phyloP scores from a whole-genome alignment of 108 stramenopile species.

The Aureococcus anophagefferens region DNA sequence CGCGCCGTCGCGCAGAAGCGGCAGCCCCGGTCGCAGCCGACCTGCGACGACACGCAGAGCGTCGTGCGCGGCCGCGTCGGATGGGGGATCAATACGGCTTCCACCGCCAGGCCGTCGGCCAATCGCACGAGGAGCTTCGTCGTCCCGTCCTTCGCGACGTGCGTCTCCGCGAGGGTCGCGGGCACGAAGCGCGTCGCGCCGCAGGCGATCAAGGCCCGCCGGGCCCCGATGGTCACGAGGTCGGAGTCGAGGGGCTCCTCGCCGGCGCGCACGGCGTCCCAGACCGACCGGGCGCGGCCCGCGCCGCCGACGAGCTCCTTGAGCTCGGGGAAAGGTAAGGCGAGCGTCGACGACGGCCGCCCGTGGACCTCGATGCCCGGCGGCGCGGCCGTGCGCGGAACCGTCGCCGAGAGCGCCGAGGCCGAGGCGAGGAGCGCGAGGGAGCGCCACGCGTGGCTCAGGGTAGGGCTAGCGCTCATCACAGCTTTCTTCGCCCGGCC shows the following conservation, averaged over 20 bases:
- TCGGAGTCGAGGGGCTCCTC: neutral
- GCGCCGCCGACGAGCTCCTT: neutral
- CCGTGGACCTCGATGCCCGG: too few species aligned
- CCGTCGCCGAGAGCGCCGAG: too few species aligned
- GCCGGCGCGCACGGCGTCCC: neutral
- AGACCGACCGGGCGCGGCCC: neutral
- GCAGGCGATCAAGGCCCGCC: neutral
- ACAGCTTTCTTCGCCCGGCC: too few species aligned
- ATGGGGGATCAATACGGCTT: constrained; percentile 9
- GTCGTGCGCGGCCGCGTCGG: neutral
- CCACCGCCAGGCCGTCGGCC: constrained; percentile 2
- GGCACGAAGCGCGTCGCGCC: neutral
- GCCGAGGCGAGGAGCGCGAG: too few species aligned
- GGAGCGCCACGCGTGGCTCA: too few species aligned
- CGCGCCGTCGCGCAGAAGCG: constrained; percentile 6
- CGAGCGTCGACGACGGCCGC: too few species aligned
- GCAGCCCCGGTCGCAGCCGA: constrained; percentile 18
- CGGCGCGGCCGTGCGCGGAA: too few species aligned
- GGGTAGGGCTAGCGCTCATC: too few species aligned
- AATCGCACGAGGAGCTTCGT: neutral
- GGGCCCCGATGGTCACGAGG: neutral
- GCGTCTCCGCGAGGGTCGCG: neutral
- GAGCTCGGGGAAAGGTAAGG: too few species aligned
- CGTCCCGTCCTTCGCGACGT: constrained; percentile 1
- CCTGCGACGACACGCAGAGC: constrained; percentile 9